Evolutionary conservation across 73 alveolate genomes (phyloP), one percentile per base, ranked within the genome.

Genomic region (Symbiodinium natans): DNA sequence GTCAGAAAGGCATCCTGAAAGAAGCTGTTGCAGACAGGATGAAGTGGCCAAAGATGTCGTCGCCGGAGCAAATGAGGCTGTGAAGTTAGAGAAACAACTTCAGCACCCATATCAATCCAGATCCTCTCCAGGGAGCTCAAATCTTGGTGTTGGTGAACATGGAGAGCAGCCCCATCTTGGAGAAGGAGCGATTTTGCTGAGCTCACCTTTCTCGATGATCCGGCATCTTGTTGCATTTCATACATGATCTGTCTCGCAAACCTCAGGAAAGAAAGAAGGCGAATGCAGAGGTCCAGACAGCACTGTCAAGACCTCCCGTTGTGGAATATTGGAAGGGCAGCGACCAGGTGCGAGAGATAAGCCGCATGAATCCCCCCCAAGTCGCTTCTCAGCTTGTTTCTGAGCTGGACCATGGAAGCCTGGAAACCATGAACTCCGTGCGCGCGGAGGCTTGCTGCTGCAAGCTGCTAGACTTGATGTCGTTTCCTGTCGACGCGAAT

Each of bases 101-200:
- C 19, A 9, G 43, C 87, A 10, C 33, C 34, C 25, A 13, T 13
- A 52, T 15, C 21, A 34, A 10, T 25, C 87, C 25, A 42, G 77
- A 23, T 25, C 4, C 75, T n/a, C 25, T 8, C 39, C 95, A 90
- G 97, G 97, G 97, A 15, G 97, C 97, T 17, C 97, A 90, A 59
- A 90, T 90, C 88, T 39, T 90, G 36, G 97, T 90, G 33, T 41
- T 90, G 97, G 97, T 90, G 77, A 90, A 90, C 97, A 90, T 90
- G 97, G 97, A 90, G 97, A 90, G 71, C 97, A 90, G 97, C 88
- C 97, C 97, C 39, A 73, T 90, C 80, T 89, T 90, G 39, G 97
- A 90, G 88, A 90, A 90, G 97, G 97, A 31, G 42, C 42, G 33
- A 13, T 19, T 4, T 34, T 74, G 63, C 63, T 10, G 63, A 48